These are phyloP conservation scores for Pichia insulana DNA, from an alignment of 805 yeast genomes.

Conservation along the genomic window DNA sequence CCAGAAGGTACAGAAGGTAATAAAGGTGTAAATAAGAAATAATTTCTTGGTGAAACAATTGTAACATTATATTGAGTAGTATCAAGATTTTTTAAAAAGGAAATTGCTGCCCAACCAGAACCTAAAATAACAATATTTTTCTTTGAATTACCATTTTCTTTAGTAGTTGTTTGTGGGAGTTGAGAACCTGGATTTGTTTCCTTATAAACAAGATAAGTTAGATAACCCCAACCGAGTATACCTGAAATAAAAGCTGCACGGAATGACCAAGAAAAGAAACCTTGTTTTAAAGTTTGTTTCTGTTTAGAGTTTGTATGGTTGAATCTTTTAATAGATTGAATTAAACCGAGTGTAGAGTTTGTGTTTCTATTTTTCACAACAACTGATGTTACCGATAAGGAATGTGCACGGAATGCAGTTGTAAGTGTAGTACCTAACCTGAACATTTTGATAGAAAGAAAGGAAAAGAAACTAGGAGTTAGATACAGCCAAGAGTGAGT, in stretches of 20 bases:
- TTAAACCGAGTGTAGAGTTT: neutral
- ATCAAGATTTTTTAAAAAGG: constrained; percentile 76
- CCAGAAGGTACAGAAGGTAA: constrained; percentile 94
- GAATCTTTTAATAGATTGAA: neutral
- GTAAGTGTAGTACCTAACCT: neutral
- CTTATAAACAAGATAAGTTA: constrained; percentile 53
- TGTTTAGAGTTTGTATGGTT: neutral
- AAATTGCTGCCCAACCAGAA: constrained; percentile 93
- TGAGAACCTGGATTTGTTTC: constrained; percentile 58
- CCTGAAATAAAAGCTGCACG: constrained; percentile 42
- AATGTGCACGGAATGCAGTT: neutral
- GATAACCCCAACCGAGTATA: constrained; percentile 45
- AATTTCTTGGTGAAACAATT: constrained; percentile 89
- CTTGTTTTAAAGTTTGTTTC: constrained; percentile 12
- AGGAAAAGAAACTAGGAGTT: neutral
- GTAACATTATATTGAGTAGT: constrained; percentile 82
- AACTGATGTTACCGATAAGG: neutral
- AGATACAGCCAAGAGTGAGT: neutral
- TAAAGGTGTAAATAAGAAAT: constrained; percentile 91
- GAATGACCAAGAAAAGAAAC: constrained; percentile 35
- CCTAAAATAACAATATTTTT: constrained; percentile 75
- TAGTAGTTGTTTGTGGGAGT: constrained; percentile 42
- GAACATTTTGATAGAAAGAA: neutral
- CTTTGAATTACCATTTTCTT: constrained; percentile 46
- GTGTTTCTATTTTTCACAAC: neutral